Conservation (phyloP, 2,329 filamentous ascomycete species). For the Zymoseptoria tritici region DNA sequence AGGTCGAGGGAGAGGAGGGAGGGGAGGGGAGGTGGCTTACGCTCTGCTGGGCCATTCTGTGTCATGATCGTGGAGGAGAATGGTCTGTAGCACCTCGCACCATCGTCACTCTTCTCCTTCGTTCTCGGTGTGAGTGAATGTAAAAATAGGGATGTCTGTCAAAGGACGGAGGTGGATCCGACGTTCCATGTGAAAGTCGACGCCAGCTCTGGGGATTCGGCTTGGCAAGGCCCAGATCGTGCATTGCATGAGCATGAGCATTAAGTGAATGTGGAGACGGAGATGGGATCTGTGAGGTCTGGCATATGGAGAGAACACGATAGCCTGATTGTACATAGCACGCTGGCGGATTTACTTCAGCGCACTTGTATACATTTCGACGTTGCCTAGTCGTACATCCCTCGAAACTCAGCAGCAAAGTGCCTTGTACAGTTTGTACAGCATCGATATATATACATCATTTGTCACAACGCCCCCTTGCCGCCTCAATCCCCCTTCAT, state of each 20-base stretch:
- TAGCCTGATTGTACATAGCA: too few species aligned
- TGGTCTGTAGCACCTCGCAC: not conserved
- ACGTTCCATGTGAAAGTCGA: not conserved
- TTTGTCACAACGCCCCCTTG: not conserved
- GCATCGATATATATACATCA: not conserved
- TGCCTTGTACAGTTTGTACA: too few species aligned
- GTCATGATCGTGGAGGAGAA: conserved; percentile 7
- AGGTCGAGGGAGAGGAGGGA: not conserved
- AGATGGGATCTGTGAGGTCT: too few species aligned
- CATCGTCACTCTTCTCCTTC: not conserved
- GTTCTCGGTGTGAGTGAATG: not conserved
- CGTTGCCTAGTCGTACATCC: too few species aligned
- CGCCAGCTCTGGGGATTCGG: not conserved
- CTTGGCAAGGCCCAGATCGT: not conserved
- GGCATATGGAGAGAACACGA: too few species aligned
- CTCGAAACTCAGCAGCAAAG: not conserved
- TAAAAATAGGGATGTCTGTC: not conserved
- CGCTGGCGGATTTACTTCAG: too few species aligned
- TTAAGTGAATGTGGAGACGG: not conserved
- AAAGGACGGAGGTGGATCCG: not conserved
- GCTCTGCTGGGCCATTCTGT: conserved; percentile 7
- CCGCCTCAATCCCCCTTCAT: not conserved
- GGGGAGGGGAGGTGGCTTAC: conserved; percentile 2
- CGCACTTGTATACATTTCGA: too few species aligned
- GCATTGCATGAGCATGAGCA: not conserved